A percentile compares a stretch with the other conserved stretches of the same genome.
phyloP scores from a whole-genome alignment of 2,329 filamentous ascomycete genomes.

The Tolypocladium endophyticum region DNA sequence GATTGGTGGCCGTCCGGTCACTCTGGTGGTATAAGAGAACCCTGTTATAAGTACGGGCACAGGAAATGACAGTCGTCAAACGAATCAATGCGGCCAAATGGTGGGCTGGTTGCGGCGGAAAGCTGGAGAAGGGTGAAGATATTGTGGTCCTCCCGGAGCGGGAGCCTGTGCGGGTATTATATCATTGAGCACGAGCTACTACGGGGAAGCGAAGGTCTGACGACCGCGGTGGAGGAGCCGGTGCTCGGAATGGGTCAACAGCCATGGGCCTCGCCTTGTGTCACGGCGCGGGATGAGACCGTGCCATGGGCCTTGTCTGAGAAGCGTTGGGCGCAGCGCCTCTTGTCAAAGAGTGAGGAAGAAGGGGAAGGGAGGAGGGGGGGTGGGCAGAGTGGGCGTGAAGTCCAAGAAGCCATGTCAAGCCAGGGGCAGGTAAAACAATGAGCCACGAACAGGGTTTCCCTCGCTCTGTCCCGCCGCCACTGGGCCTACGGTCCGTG shows the following conservation, averaged over 20 bases:
- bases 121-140: not conserved
- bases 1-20: not conserved
- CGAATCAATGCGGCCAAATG: not conserved
- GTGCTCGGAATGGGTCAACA: not conserved
- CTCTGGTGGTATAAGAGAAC: not conserved
- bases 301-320: slow-evolving; percentile 11
- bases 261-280: not conserved
- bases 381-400: not conserved
- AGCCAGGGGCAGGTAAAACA: slow-evolving; percentile 1
- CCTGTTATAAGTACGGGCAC: not conserved
- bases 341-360: not conserved
- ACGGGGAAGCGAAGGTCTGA: not conserved
- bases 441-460: not conserved
- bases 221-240: not conserved
- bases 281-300: slow-evolving; percentile 8
- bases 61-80: not conserved
- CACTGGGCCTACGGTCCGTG: not conserved
- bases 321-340: not conserved
- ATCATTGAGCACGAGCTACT: not conserved
- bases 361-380: not conserved
- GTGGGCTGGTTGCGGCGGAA: not conserved
- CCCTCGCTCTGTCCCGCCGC: not conserved
- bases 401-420: not conserved
- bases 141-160: not conserved
- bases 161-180: slow-evolving; percentile 5